phyloP scores from a whole-genome alignment of 345 rosid genomes.

The Viola odorata region DNA sequence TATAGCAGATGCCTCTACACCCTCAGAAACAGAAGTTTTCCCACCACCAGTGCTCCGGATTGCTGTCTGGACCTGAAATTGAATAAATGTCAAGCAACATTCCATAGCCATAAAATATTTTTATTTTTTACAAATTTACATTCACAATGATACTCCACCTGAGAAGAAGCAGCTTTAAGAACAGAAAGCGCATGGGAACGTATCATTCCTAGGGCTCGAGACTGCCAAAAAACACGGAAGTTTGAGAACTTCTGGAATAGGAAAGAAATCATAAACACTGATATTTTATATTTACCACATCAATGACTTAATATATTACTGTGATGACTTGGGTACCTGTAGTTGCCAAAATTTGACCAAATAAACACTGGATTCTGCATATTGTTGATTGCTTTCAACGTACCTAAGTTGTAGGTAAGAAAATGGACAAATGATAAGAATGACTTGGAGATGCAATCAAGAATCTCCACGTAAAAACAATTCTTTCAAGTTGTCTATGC shows the following conservation, averaged over 20 bases:
- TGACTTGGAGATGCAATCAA: too few relatives aligned
- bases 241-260: not conserved
- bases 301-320: not conserved
- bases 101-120: not conserved
- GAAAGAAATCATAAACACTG: not conserved
- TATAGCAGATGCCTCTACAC: slow-evolving; percentile 90
- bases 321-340: slow-evolving; percentile 47
- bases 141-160: slow-evolving; percentile 39
- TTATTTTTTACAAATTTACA: not conserved
- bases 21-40: slow-evolving; percentile 76
- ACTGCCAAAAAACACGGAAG: slow-evolving; percentile 45
- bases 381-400: slow-evolving; percentile 83
- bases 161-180: slow-evolving; percentile 79
- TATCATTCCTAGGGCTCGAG: slow-evolving; percentile 93
- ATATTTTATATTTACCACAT: not conserved
- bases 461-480: too few relatives aligned
- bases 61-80: slow-evolving; percentile 71
- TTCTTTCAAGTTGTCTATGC: not conserved
- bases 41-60: slow-evolving; percentile 59
- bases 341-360: slow-evolving; percentile 95
- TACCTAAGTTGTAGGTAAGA: slow-evolving; percentile 40
- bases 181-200: slow-evolving; percentile 83
- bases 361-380: slow-evolving; percentile 92
- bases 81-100: too few relatives aligned
- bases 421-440: not conserved